Evolutionary conservation across 345 rosid species (phyloP).

Genomic region (Tarenaya hassleriana): DNA sequence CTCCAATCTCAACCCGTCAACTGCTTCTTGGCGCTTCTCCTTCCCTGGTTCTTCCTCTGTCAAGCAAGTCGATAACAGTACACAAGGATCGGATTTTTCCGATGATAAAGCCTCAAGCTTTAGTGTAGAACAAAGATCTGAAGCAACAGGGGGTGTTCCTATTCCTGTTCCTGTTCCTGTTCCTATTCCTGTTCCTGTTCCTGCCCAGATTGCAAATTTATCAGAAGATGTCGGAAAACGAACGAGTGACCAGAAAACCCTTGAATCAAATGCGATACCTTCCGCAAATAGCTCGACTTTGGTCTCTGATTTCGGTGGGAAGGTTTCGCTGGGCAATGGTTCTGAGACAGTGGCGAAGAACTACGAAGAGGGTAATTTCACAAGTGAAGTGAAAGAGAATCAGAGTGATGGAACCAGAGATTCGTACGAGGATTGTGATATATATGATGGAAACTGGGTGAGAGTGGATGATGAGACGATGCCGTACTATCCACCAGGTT

Average conservation of each 20-base stretch:
- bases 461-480: constrained; percentile 46
- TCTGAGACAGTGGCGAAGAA: background rate
- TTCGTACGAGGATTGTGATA: constrained; percentile 43
- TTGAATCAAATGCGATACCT: constrained; percentile 14
- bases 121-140: constrained; percentile 24
- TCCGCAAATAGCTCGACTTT: constrained; percentile 23
- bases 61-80: constrained; percentile 17
- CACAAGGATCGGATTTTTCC: constrained; percentile 17
- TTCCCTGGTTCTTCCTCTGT: constrained; percentile 20
- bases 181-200: no score
- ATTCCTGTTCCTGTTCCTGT: no score
- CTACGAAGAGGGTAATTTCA: background rate
- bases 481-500: constrained; percentile 67
- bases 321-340: no score
- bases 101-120: constrained; percentile 24
- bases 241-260: constrained; percentile 20
- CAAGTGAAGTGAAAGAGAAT: background rate
- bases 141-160: constrained; percentile 12
- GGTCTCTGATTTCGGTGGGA: constrained; percentile 25
- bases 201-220: constrained; percentile 5
- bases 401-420: constrained; percentile 19
- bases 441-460: constrained; percentile 78
- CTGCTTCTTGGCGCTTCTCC: constrained; percentile 33
- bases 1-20: constrained; percentile 26
- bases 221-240: constrained; percentile 15